Evolutionary conservation across 164 flowering plant genomes (phyloP), one percentile per base, ranked within the genome.

Genomic region (Paratinospora sagittata): DNA sequence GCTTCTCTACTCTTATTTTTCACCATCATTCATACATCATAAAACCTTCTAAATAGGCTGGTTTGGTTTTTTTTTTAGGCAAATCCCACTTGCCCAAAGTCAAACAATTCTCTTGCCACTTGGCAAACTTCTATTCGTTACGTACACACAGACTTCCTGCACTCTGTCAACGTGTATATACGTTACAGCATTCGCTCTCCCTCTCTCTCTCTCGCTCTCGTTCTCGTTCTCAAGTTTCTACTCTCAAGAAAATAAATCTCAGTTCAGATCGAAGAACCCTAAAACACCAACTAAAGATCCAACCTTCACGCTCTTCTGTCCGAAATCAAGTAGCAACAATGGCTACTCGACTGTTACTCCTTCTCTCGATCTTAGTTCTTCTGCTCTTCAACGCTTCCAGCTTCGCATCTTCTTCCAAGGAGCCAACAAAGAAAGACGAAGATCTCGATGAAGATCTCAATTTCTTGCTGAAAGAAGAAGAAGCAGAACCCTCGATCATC

Each of bases 401-500:
- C 66, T 65, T 82, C 24, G 79, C 82, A 3, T 14, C 82, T 21
- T 64, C 77, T 69, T 74, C 82, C 45, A 61, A 73, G 55, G 68
- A 33, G 61, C n/a, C 79, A 62, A 27, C 76, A 70, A 75, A 78
- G 62, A 72, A 69, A 78, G 75, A 67, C 60, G 85, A 67, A 6
- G 91, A 87, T 77, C 84, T 75, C 72, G 90, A 90, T 63, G 92
- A 89, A 66, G 93, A 87, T 74, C 90, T 89, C 76, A 77, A 81
- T 73, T 85, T 89, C 82, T 88, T 93, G 36, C 88, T 85, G 65
- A 88, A 85, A 27, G 84, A 75, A 14, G 84, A 72, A 70, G 77
- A 62, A 49, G 75, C 19, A n/a, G 52, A 60, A 27, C 24, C 60
- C 1, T 8, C 16, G 2, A 13, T 69, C 65, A 73, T 11, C 60